Evolutionary conservation across 1,139 yeast species (phyloP).

Genomic region (Blastobotrys buckinghamii): DNA sequence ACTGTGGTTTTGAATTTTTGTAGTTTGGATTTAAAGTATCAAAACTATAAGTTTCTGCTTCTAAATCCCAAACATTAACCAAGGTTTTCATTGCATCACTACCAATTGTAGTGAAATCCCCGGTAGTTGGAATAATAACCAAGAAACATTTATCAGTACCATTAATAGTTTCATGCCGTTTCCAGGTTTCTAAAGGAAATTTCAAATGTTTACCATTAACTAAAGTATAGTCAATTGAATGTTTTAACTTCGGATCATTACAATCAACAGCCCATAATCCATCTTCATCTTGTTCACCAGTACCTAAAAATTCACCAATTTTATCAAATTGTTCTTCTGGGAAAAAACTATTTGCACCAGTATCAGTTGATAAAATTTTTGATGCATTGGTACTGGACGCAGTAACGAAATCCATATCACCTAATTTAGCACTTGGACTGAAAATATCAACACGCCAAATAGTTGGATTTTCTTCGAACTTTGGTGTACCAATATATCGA

Average conservation of each 20-base stretch:
- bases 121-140: neutral
- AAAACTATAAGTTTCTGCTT: neutral
- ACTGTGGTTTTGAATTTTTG: neutral
- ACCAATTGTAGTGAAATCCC: neutral
- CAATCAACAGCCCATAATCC: neutral
- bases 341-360: neutral
- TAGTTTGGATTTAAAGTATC: neutral
- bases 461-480: neutral
- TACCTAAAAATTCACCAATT: neutral
- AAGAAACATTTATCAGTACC: neutral
- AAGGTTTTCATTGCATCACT: neutral
- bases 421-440: neutral
- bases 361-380: neutral
- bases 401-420: neutral
- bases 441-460: neutral
- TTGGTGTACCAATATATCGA: neutral
- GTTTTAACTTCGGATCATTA: neutral
- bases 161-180: neutral
- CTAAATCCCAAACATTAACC: neutral
- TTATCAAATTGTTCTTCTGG: neutral
- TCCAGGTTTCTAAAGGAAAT: neutral
- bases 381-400: neutral
- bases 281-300: neutral
- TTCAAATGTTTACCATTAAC: neutral
- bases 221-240: neutral